These are phyloP conservation scores for Orbilia brochopaga DNA, from an alignment of 2,329 filamentous ascomycete genomes.

Conservation along the genomic window DNA sequence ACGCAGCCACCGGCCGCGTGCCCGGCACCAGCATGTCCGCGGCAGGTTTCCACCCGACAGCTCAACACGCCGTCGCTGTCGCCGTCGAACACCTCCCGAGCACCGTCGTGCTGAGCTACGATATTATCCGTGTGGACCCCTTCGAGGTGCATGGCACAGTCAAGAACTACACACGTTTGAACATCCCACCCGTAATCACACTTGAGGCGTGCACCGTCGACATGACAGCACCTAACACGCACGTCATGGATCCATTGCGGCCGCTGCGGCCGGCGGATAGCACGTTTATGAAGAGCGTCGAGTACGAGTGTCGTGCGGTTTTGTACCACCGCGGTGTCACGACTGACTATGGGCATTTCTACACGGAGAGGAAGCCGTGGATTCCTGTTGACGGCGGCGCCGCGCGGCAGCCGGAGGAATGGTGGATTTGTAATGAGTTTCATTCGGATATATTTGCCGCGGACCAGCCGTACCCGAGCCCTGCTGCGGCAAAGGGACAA, in stretches of 20 bases:
- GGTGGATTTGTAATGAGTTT: conserved; percentile 28
- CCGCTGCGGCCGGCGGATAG: conserved; percentile 1
- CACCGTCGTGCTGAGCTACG: conserved; percentile 17
- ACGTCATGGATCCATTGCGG: conserved; percentile 2
- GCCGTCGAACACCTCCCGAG: conserved; percentile 15
- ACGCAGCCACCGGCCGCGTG: not conserved
- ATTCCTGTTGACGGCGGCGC: conserved; percentile 1
- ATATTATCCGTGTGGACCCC: conserved; percentile 8
- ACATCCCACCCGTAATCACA: conserved; percentile 8
- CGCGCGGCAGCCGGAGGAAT: conserved; percentile 12
- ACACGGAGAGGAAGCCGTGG: conserved; percentile 20
- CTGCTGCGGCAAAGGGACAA: conserved; percentile 6
- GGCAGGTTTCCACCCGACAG: not conserved
- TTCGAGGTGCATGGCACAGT: not conserved
- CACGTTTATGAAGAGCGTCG: not conserved
- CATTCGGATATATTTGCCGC: conserved; percentile 16
- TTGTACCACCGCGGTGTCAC: conserved; percentile 9
- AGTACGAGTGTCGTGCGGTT: conserved; percentile 26
- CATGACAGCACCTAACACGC: not conserved
- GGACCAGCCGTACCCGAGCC: conserved; percentile 14
- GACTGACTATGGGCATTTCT: conserved; percentile 8
- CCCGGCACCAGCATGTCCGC: not conserved
- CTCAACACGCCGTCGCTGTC: not conserved
- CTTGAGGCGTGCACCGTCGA: conserved; percentile 17
- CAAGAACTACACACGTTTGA: conserved; percentile 9